Conservation (phyloP, 2,329 filamentous ascomycete genomes). For the Ceratocystis destructans region DNA sequence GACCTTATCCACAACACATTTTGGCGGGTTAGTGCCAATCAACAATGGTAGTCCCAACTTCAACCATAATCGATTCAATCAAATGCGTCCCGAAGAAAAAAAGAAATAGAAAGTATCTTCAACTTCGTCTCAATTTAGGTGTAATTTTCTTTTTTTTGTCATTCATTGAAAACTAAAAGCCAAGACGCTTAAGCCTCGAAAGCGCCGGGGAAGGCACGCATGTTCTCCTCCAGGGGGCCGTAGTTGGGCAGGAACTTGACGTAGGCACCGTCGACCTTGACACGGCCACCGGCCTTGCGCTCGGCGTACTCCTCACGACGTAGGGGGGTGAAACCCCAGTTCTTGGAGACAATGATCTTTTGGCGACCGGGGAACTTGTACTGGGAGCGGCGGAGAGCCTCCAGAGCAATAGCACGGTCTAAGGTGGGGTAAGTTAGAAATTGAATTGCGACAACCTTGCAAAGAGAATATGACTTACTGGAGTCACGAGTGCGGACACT, state of each 20-base stretch:
- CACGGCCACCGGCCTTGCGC: slow-evolving; percentile 82
- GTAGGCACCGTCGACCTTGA: slow-evolving; percentile 97
- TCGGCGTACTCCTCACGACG: slow-evolving; percentile 94
- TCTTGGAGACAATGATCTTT: slow-evolving; percentile 99
- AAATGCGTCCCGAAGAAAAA: not conserved
- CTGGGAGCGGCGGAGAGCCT: slow-evolving; percentile 97
- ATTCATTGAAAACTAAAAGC: slow-evolving; percentile 21
- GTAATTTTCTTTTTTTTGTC: slow-evolving; percentile 19
- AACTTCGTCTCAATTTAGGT: not conserved
- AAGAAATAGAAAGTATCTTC: not conserved
- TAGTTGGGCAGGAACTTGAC: slow-evolving; percentile 98
- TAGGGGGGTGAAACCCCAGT: slow-evolving; percentile 99
- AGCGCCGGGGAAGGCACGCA: slow-evolving; percentile 87
- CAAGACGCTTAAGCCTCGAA: slow-evolving; percentile 47
- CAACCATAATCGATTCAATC: not conserved
- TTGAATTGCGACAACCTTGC: not conserved
- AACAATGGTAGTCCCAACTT: not conserved
- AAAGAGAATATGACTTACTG: slow-evolving; percentile 40
- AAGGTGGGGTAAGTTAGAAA: slow-evolving; percentile 8
- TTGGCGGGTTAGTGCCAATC: not conserved
- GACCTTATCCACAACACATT: too few species aligned
- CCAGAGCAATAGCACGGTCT: slow-evolving; percentile 86
- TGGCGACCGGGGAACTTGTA: slow-evolving; percentile 99
- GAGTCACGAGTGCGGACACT: slow-evolving; percentile 93
- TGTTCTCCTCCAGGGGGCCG: slow-evolving; percentile 72